Conservation (phyloP, 2,329 filamentous ascomycete genomes). For the Alternaria rosae region DNA sequence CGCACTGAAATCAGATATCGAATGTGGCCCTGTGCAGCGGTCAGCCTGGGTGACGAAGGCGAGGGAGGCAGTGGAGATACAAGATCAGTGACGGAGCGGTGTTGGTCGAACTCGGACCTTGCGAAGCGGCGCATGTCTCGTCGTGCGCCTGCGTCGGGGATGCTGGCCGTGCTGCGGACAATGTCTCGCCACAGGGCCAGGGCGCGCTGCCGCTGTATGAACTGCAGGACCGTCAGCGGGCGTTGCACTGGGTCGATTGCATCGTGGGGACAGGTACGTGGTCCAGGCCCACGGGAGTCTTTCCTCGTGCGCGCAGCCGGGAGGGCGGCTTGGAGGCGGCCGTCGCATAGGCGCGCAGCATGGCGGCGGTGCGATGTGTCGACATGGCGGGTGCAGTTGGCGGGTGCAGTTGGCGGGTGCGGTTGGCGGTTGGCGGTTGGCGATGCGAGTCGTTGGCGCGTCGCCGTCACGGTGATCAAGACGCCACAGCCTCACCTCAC, state of each 20-base stretch:
- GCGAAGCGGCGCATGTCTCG: conserved; percentile 59
- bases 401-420: background rate
- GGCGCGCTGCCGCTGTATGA: conserved; percentile 58
- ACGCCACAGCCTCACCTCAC: background rate
- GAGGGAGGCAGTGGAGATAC: conserved; percentile 37
- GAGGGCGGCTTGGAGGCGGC: conserved; percentile 39
- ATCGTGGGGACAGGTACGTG: conserved; percentile 27
- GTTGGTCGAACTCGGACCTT: conserved; percentile 58
- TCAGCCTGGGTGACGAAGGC: conserved; percentile 6
- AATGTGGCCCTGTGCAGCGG: conserved; percentile 51
- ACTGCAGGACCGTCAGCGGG: conserved; percentile 45
- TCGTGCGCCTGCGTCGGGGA: conserved; percentile 37
- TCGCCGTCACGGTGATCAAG: too few species aligned
- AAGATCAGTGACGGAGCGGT: conserved; percentile 56
- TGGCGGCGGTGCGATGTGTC: conserved; percentile 15
- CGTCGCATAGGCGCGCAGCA: conserved; percentile 46
- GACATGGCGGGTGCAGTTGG: background rate
- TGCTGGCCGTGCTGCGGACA: conserved; percentile 50
- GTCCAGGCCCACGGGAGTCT: conserved; percentile 43
- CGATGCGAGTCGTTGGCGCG: background rate
- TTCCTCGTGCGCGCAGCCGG: conserved; percentile 41
- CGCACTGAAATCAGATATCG: conserved; percentile 57
- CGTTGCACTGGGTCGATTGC: background rate
- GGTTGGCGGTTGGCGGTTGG: background rate
- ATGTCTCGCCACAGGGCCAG: conserved; percentile 59